phyloP scores from a whole-genome alignment of 805 yeast genomes.

The Cyberlindnera euphorbiiphila region DNA sequence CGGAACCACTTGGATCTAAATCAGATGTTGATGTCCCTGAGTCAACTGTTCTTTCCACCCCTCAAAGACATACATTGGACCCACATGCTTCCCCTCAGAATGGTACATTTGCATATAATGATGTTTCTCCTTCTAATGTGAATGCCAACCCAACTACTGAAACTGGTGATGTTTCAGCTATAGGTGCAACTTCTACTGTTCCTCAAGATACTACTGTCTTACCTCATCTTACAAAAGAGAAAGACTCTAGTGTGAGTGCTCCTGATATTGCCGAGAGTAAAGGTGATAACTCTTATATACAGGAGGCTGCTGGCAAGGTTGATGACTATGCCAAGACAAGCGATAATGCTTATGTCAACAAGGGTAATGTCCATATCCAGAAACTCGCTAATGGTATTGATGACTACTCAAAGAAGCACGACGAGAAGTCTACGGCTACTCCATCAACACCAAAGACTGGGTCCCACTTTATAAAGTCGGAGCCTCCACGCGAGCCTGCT shows the following conservation, averaged over 20 bases:
- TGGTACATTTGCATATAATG: no score
- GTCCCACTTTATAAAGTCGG: conserved; percentile 1
- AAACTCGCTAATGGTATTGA: conserved; percentile 16
- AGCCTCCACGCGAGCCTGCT: conserved; percentile 3
- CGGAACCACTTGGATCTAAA: conserved; percentile 10
- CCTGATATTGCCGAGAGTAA: no score
- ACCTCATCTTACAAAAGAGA: no score
- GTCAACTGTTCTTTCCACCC: neutral
- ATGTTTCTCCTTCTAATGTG: no score
- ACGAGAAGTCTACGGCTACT: conserved; percentile 1
- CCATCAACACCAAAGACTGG: conserved; percentile 4
- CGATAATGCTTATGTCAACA: conserved; percentile 10
- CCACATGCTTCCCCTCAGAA: conserved; percentile 8
- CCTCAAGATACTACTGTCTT: no score
- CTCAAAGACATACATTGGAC: conserved; percentile 10
- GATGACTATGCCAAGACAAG: conserved; percentile 15
- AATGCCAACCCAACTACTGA: no score
- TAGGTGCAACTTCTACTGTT: conserved; percentile 3
- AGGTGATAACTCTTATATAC: conserved; percentile 10
- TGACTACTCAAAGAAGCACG: conserved; percentile 9
- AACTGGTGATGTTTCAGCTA: conserved; percentile 4
- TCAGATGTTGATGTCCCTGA: conserved; percentile 4
- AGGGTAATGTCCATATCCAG: conserved; percentile 17
- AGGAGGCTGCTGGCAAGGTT: conserved; percentile 18
- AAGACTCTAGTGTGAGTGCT: no score